Evolutionary conservation across 2,329 filamentous ascomycete genomes (phyloP), one percentile per base, ranked within the genome.

Genomic region (Alternaria viburni): DNA sequence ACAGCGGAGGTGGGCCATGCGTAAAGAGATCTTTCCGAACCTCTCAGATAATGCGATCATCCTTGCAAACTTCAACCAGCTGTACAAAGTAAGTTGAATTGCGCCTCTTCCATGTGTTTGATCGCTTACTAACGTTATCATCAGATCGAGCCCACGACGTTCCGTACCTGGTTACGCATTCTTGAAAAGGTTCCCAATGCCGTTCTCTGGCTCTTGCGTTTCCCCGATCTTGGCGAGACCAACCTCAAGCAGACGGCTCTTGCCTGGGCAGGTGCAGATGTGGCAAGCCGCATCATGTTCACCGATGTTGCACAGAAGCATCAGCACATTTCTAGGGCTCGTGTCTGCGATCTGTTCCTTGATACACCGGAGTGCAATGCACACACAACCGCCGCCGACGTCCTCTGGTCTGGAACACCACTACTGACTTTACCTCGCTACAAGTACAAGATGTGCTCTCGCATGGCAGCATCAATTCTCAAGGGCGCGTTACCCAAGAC

Each of bases 331-430:
- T 91, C 93, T 7, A 90, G 96, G 32, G 96, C 96, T 6, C 89
- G 94, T 21, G 89, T 99, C 26, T 95, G 95, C 77, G 96, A 99
- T 81, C 84, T 99, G 7, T 98, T 99, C 77, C 87, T 99, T 13
- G 96, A 99, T 80, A 99, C 96, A 0, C 94, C 96, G 1, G 96
- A 99, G 80, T 99, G 96, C 81, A 99, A 99, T 76, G 96, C 94
- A 2, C 96, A 99, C 79, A 99, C 96, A 1, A 99, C 96, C 2
- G 96, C 96, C 2, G 96, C 96, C 12, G 96, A 99, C 75, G 91
- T 98, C 1, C 85, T 99, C 7, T 99, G 96, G 96, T 96, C 92
- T 56, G 96, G 94, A 71, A 98, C 96, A 0, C 96, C 96, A 6
- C 83, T 99, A 21, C 85, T 99, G 26, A 99, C 96, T 0, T 85